These are phyloP conservation scores for Simmondsia chinensis DNA, from an alignment of 148 eudicot species.

Conservation along the genomic window DNA sequence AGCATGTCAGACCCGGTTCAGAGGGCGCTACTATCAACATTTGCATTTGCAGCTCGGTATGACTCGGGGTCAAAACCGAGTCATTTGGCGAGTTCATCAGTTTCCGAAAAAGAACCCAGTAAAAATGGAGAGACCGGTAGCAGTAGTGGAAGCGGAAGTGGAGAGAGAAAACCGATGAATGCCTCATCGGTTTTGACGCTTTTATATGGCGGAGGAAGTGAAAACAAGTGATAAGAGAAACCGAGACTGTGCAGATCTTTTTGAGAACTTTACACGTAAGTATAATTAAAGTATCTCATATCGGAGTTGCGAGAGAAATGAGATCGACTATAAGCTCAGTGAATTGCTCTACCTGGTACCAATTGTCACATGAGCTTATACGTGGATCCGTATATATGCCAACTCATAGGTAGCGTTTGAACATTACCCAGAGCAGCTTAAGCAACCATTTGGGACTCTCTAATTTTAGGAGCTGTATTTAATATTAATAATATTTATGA, in stretches of 20 bases:
- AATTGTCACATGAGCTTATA: neutral
- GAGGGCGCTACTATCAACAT: slow-evolving; percentile 51
- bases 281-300: no score
- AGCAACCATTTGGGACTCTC: no score
- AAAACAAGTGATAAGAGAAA: slow-evolving; percentile 9
- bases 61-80: slow-evolving; percentile 45
- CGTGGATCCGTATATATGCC: no score
- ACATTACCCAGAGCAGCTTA: no score
- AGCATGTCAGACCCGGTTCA: slow-evolving; percentile 23
- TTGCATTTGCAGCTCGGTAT: slow-evolving; percentile 54
- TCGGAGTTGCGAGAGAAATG: no score
- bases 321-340: neutral
- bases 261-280: no score
- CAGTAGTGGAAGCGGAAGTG: slow-evolving; percentile 10
- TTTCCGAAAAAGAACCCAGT: slow-evolving; percentile 3
- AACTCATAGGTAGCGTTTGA: no score
- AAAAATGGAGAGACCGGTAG: slow-evolving; percentile 8
- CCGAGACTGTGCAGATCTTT: no score
- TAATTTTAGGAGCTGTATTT: no score
- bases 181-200: slow-evolving; percentile 23
- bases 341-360: neutral
- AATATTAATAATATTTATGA: no score
- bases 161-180: slow-evolving; percentile 10
- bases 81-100: slow-evolving; percentile 7
- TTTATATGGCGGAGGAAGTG: slow-evolving; percentile 8